A percentile compares a stretch with the other conserved stretches of the same genome.
phyloP scores from a whole-genome alignment of 768 basidiomycete genomes.

The Candolleomyces eurysporus region DNA sequence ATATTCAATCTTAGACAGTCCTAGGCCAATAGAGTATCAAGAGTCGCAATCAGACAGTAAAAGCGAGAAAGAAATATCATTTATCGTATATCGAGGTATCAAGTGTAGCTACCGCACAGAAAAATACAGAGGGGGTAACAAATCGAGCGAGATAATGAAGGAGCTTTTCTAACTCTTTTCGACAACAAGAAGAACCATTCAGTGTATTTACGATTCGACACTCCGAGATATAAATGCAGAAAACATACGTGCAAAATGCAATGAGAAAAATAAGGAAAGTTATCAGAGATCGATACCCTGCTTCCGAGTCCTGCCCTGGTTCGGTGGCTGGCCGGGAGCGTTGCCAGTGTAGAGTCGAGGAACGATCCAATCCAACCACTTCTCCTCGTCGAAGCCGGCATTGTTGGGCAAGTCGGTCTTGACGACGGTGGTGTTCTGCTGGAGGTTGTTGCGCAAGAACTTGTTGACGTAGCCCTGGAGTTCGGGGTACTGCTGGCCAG shows the following conservation, averaged over 20 bases:
- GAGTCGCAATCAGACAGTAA: not conserved
- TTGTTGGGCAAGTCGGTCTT: constrained; percentile 37
- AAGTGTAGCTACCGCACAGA: not conserved
- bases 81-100: not conserved
- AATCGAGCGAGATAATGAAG: not conserved
- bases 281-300: not conserved
- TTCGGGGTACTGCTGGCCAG: constrained; percentile 36
- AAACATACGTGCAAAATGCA: not conserved
- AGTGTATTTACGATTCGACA: not conserved
- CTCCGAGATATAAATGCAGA: not conserved
- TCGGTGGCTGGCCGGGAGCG: constrained; percentile 2
- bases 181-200: not conserved
- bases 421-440: constrained; percentile 41
- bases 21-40: not conserved
- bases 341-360: constrained; percentile 22
- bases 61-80: not conserved
- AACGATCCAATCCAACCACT: constrained; percentile 48
- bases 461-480: constrained; percentile 51
- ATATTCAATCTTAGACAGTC: too few relatives aligned
- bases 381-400: constrained; percentile 29
- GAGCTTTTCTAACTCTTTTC: constrained; percentile 4
- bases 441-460: constrained; percentile 42
- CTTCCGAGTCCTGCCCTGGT: constrained; percentile 5
- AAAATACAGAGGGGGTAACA: not conserved
- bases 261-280: not conserved